phyloP scores from a whole-genome alignment of 495 filamentous ascomycete genomes.

The Penicillium herquei region DNA sequence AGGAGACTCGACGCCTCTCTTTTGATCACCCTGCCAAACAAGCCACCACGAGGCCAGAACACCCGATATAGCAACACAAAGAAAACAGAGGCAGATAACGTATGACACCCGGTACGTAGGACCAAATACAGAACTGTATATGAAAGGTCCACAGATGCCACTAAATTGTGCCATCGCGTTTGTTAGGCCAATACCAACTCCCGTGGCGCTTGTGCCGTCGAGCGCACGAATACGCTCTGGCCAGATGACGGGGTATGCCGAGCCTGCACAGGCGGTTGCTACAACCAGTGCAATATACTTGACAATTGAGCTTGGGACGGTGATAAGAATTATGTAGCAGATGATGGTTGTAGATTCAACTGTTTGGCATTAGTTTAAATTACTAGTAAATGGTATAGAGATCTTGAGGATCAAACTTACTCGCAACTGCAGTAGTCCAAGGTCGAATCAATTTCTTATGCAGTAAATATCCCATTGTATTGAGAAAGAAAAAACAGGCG shows the following conservation, averaged over 20 bases:
- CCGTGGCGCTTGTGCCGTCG: slow-evolving; percentile 38
- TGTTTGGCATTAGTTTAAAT: slow-evolving; percentile 11
- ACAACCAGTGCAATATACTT: slow-evolving; percentile 42
- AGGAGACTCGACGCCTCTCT: background rate
- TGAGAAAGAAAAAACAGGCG: slow-evolving; percentile 38
- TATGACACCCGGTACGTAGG: slow-evolving; percentile 39
- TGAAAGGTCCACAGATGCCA: slow-evolving; percentile 41
- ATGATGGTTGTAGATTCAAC: slow-evolving; percentile 41
- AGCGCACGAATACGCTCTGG: slow-evolving; percentile 44
- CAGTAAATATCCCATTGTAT: slow-evolving; percentile 31
- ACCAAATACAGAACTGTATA: slow-evolving; percentile 41
- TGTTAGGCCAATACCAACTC: slow-evolving; percentile 42
- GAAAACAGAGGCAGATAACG: slow-evolving; percentile 38
- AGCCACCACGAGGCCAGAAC: slow-evolving; percentile 35
- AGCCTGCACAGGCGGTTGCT: slow-evolving; percentile 37
- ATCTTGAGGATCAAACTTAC: slow-evolving; percentile 15
- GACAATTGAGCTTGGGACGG: slow-evolving; percentile 33
- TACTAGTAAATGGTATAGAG: background rate
- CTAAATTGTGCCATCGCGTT: slow-evolving; percentile 49
- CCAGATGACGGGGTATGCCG: slow-evolving; percentile 46
- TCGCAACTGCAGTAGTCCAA: slow-evolving; percentile 40
- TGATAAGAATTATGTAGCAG: slow-evolving; percentile 47
- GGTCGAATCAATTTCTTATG: slow-evolving; percentile 36
- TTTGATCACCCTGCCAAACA: slow-evolving; percentile 29
- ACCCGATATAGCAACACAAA: slow-evolving; percentile 32